Percentiles rank a stretch among this genome's conserved stretches.
Conservation (phyloP, 148 eudicot species). For the Cornus suecica region DNA sequence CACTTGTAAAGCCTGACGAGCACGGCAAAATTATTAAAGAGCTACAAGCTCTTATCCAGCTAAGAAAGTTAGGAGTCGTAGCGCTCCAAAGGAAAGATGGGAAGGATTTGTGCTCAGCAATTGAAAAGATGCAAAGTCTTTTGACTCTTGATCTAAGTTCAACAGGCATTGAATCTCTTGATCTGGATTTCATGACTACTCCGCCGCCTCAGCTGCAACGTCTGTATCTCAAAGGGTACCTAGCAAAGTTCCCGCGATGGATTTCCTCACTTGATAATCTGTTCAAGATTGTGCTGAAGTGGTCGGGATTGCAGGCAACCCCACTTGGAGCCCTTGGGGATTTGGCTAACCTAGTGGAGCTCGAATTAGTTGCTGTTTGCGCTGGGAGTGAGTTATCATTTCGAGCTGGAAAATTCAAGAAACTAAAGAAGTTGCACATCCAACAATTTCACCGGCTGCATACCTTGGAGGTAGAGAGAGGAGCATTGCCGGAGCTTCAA, state of each 20-base stretch:
- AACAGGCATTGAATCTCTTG: slow-evolving; percentile 11
- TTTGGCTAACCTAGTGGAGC: slow-evolving; percentile 31
- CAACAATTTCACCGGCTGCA: slow-evolving; percentile 18
- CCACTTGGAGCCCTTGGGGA: slow-evolving; percentile 23
- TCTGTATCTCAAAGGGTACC: slow-evolving; percentile 19
- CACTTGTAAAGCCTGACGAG: slow-evolving; percentile 17
- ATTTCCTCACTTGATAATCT: slow-evolving; percentile 17
- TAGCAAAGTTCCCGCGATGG: slow-evolving; percentile 15
- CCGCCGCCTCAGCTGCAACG: slow-evolving; percentile 24
- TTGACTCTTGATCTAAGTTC: slow-evolving; percentile 19
- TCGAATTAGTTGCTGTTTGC: slow-evolving; percentile 27
- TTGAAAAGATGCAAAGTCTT: slow-evolving; percentile 21
- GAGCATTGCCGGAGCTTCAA: slow-evolving; percentile 22
- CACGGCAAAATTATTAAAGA: slow-evolving; percentile 9
- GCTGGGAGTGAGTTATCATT: slow-evolving; percentile 21
- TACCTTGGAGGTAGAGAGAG: slow-evolving; percentile 3
- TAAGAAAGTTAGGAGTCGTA: slow-evolving; percentile 22
- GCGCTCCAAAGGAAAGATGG: slow-evolving; percentile 15
- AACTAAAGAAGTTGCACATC: slow-evolving; percentile 26
- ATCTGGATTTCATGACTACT: slow-evolving; percentile 5
- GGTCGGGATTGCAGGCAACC: slow-evolving; percentile 15
- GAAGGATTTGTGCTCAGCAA: slow-evolving; percentile 19
- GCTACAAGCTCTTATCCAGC: slow-evolving; percentile 12
- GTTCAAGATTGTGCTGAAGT: slow-evolving; percentile 13
- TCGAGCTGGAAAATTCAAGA: slow-evolving; percentile 22